Evolutionary conservation across 805 yeast species (phyloP), one percentile per base, ranked within the genome.

Genomic region (Martiniozyma abietophila): DNA sequence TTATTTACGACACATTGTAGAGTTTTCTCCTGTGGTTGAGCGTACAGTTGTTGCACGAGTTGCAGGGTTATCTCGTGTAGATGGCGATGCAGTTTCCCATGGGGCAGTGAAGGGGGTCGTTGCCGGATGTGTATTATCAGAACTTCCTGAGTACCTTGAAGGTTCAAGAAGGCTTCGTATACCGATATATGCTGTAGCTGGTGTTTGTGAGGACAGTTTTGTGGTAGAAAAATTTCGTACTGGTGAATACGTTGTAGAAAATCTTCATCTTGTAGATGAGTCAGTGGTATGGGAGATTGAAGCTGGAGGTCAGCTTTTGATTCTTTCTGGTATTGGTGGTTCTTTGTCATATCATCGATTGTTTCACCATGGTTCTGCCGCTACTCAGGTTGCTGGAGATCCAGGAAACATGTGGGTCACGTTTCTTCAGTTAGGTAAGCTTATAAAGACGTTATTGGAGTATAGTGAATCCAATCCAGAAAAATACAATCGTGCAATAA

Each of bases 151-250:
- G 31, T 74, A 69, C 36, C 45, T 76, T 7, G 46, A 48, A 36
- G 81, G 70, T 8, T 57, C 57, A 29, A 48, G 51, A 32, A 43
- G 30, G 39, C 62, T 69, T 45, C 55, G 55, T 25, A 71, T 67
- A 3, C 92, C 94, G 0, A 83, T 82, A 1, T 82, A 81, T 58
- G 74, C 88, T 4, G 72, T 78, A n/a, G 76, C 71, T 46, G 92
- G 92, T 0, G 76, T 80, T 53, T 64, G 76, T 36, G 94, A 81
- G 51, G 94, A 81, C 51, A 74, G 83, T 2, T 49, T 67, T 4
- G 82, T 82, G 16, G 56, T 81, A 27, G 71, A 76, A 43, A 72
- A 71, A 58, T 71, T 81, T 53, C 65, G 76, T 36, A 53, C 61
- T 34, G 80, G 80, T 4, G 56, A 61, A 9, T 67, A 72, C 42